These are phyloP conservation scores for Mucor irregularis DNA, from an alignment of 371 early-diverging fungal species.

Conservation along the genomic window DNA sequence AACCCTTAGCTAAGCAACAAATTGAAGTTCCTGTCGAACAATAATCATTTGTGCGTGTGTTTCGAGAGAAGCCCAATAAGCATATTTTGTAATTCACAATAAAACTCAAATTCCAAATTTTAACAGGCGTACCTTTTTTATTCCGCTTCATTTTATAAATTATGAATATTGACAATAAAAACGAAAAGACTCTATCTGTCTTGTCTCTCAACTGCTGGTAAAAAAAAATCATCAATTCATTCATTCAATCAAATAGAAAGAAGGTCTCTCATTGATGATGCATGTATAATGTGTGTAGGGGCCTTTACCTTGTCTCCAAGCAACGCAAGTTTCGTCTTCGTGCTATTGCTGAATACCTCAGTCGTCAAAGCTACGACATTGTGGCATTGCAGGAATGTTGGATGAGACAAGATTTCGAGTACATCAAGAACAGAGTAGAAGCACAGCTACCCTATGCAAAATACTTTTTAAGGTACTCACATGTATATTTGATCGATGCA, in stretches of 20 bases:
- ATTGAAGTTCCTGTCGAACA: too few species aligned
- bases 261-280: neutral
- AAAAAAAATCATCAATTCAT: neutral
- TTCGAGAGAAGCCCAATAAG: too few species aligned
- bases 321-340: constrained; percentile 46
- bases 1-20: too few species aligned
- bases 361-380: constrained; percentile 46
- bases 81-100: too few species aligned
- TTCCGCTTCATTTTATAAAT: neutral
- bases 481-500: too few species aligned
- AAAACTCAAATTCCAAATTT: too few species aligned
- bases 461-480: constrained; percentile 58
- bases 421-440: constrained; percentile 32
- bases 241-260: neutral
- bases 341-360: constrained; percentile 57
- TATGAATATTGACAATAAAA: neutral
- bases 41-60: too few species aligned
- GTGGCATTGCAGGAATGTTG: constrained; percentile 68
- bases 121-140: neutral
- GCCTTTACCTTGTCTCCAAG: constrained; percentile 54
- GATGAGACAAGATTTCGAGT: constrained; percentile 54
- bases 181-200: constrained; percentile 33
- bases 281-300: constrained; percentile 36
- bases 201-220: constrained; percentile 63
- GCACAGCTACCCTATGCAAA: constrained; percentile 43